Base-by-base conservation (phyloP, 495 filamentous ascomycete species). In the Aspergillus campestris region DNA sequence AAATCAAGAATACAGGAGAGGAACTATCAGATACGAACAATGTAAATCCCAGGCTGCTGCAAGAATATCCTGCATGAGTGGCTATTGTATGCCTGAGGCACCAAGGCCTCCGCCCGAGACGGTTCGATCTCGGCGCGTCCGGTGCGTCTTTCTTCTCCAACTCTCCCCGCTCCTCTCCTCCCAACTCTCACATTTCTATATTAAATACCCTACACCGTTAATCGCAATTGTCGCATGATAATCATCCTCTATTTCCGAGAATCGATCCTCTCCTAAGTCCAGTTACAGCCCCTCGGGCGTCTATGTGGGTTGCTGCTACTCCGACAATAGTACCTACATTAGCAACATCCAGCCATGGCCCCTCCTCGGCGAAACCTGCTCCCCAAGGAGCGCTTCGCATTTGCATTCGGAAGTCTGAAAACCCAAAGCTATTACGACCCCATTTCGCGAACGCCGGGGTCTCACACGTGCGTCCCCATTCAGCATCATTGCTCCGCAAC, bases 381-480 rank as follows among this genome's bases (percentile, higher is more conserved):
- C 14, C 52, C 77, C 6, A 84, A 82, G 60, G 83, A 86, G 18
- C 74, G 69, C 28, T 84, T 87, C 50, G 62, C 75, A 7, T 59
- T 60, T 24, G 64, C 78, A 27, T 83, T 87, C 49, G 65, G 67
- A 2, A 60, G 64, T 6, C 66, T 78, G 4, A 83, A 79, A 52
- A 77, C 74, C 9, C 80, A 83, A 57, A 69, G 62, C 24, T 87
- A 86, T 57, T 66, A 76, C 48, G 83, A 86, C 49, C 72, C 78
- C 7, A 56, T 62, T 10, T 64, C 78, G 12, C 65, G 71, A 30
- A 69, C 70, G 3, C 63, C 71, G 13, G 72, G 70, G 18, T 72
- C 71, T 31, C 78, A 79, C 50, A 73, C 69, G 76, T 80, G 57
- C 50, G 72, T 65, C 45, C 28, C 28, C 31, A 7, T 40, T 12